Percentiles rank a stretch among this genome's conserved stretches.
Conservation (phyloP, 306 rosid species). For the cucumber (Cucumis sativus) region DNA sequence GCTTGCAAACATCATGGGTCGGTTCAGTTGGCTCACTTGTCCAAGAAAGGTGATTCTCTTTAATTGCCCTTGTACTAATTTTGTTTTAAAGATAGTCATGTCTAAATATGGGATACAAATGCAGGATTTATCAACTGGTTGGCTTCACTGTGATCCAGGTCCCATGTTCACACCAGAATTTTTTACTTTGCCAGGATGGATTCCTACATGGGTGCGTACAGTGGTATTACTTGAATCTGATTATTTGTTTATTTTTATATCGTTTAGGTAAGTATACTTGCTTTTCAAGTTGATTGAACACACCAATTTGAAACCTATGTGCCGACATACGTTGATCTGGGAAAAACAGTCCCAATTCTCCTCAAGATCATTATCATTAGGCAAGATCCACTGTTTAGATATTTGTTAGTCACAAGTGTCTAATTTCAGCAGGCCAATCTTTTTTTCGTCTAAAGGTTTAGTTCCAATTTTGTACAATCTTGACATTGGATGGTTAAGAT, state of each 20-base stretch:
- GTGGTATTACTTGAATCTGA: background rate
- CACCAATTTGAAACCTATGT: background rate
- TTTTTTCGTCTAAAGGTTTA: background rate
- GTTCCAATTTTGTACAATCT: background rate
- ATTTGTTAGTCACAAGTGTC: background rate
- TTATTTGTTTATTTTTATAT: background rate
- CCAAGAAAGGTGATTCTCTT: slow-evolving; percentile 63
- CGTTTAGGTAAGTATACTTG: background rate
- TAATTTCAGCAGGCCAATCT: background rate
- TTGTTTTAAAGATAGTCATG: background rate
- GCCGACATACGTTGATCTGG: background rate
- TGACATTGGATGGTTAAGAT: background rate
- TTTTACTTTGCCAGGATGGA: slow-evolving; percentile 50
- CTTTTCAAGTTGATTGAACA: background rate
- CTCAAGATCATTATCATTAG: background rate
- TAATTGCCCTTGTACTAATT: background rate
- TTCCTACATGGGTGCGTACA: slow-evolving; percentile 58
- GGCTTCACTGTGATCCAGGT: slow-evolving; percentile 97
- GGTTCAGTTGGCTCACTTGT: slow-evolving; percentile 78
- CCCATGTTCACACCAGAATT: slow-evolving; percentile 72
- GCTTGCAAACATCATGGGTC: slow-evolving; percentile 94
- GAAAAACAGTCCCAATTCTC: background rate
- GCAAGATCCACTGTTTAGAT: background rate
- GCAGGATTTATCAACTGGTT: slow-evolving; percentile 88
- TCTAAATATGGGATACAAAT: slow-evolving; percentile 12